phyloP scores from a whole-genome alignment of 345 rosid species.

The Aethionema arabicum region DNA sequence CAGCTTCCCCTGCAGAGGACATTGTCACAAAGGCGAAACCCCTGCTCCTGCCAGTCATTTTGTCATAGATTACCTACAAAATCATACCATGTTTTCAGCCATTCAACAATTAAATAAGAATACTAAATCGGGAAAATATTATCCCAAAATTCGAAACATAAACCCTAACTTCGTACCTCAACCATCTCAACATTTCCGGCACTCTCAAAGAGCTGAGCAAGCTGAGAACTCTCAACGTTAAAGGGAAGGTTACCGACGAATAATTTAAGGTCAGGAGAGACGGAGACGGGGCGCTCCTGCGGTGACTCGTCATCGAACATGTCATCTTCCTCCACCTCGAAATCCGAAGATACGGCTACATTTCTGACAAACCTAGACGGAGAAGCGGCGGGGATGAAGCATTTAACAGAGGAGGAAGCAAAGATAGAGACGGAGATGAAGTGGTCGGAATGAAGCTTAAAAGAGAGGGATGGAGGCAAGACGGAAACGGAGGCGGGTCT shows the following conservation, averaged over 20 bases:
- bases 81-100: background rate
- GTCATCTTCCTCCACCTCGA: constrained; percentile 64
- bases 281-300: constrained; percentile 40
- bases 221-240: constrained; percentile 82
- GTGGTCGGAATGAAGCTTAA: constrained; percentile 38
- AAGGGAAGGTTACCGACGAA: constrained; percentile 98
- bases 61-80: constrained; percentile 90
- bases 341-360: constrained; percentile 72
- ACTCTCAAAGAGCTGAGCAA: constrained; percentile 74
- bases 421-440: constrained; percentile 42
- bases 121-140: background rate
- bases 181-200: constrained; percentile 96
- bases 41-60: constrained; percentile 90
- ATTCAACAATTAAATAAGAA: background rate
- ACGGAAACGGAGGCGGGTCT: constrained; percentile 43
- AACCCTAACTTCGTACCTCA: constrained; percentile 56
- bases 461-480: constrained; percentile 40
- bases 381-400: constrained; percentile 19
- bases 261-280: constrained; percentile 76
- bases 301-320: constrained; percentile 35
- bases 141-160: background rate
- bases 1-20: constrained; percentile 74
- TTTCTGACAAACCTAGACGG: constrained; percentile 50
- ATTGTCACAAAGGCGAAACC: constrained; percentile 98
- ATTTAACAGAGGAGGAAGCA: constrained; percentile 36